Base-by-base conservation (phyloP, 495 filamentous ascomycete species). In the Lasiosphaeriaceae sp. region DNA sequence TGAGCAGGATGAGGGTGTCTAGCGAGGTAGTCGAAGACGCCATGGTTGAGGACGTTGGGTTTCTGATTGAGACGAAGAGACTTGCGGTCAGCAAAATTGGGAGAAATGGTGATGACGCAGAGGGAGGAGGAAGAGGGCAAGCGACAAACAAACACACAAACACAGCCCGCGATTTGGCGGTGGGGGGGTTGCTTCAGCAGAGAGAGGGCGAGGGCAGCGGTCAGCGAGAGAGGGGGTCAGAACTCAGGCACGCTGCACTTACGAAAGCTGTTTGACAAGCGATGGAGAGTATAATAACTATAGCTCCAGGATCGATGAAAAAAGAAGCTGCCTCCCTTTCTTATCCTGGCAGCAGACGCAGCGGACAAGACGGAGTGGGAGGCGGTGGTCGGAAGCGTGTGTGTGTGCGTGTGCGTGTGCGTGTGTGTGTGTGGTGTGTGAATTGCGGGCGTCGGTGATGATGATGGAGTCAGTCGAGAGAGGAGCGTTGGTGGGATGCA, bases 1-100 rank as follows among this genome's bases (percentile, higher is more conserved):
- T 97, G 72, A 96, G 74, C 51, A 88, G 90, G 66, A 99, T 87
- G 54, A 86, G 73, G 53, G 90, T 92, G 54, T 92, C 90, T 34
- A 83, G 83, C 26, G 77, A 77, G 54, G 83, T 77, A n/a, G 76
- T 69, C 47, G 69, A 71, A 59, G 74, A 76, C 52, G 82, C 76
- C 81, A 84, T 85, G 64, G 45, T 47, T 46, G 54, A 47, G 55
- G 55, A 54, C 24, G 35, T 29, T 54, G 20, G 23, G 23, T 19
- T n/a, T 0, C 2, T 37, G 16, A 29, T 19, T 21, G 51, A 35
- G 14, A 44, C 5, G 31, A 52, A 29, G n/a, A 16, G 16, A 43
- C 8, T 11, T 43, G n/a, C n/a, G 16, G 8, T 43, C 14, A 43
- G 12, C 39, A 17, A n/a, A 16, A 17, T 6, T 43, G 14, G 39